Percentiles rank a stretch among this genome's conserved stretches.
Conservation (phyloP, 345 rosid species). For the Turnera subulata region DNA sequence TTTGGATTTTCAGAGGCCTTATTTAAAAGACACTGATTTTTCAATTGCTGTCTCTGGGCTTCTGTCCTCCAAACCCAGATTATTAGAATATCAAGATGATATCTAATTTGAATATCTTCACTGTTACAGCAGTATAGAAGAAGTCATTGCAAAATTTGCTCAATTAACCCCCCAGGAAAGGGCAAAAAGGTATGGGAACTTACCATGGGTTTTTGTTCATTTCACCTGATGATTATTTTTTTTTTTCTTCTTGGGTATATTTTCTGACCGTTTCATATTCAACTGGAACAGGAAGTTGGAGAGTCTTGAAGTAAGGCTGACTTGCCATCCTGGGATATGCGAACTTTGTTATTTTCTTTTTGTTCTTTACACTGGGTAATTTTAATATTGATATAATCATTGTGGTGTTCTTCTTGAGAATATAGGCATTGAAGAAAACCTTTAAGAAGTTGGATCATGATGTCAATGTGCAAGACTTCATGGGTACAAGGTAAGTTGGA, state of each 20-base stretch:
- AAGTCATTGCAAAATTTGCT: constrained; percentile 69
- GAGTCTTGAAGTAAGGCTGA: constrained; percentile 80
- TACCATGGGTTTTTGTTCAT: background rate
- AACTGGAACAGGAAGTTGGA: constrained; percentile 75
- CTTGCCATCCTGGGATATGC: constrained; percentile 10
- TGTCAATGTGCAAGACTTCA: constrained; percentile 72
- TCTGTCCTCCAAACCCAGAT: no score
- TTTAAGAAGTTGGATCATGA: constrained; percentile 92
- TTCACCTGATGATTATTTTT: constrained; percentile 14
- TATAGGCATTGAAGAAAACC: constrained; percentile 80
- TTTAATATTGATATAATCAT: constrained; percentile 8
- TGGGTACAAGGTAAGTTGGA: constrained; percentile 59
- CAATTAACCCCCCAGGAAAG: constrained; percentile 86
- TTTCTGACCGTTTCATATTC: constrained; percentile 15
- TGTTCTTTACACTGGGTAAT: background rate
- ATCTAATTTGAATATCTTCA: constrained; percentile 13
- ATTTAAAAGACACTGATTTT: no score
- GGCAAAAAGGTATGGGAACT: constrained; percentile 56
- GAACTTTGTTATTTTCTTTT: constrained; percentile 4
- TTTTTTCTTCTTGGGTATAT: background rate
- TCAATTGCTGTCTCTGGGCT: no score
- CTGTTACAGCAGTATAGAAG: constrained; percentile 58
- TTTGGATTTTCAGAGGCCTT: no score
- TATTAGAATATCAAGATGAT: no score
- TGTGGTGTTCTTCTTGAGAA: constrained; percentile 27